A percentile compares a stretch with the other conserved stretches of the same genome.
Conservation (phyloP, 1,284 basidiomycete genomes). For the Cutaneotrichosporon cavernicola region DNA sequence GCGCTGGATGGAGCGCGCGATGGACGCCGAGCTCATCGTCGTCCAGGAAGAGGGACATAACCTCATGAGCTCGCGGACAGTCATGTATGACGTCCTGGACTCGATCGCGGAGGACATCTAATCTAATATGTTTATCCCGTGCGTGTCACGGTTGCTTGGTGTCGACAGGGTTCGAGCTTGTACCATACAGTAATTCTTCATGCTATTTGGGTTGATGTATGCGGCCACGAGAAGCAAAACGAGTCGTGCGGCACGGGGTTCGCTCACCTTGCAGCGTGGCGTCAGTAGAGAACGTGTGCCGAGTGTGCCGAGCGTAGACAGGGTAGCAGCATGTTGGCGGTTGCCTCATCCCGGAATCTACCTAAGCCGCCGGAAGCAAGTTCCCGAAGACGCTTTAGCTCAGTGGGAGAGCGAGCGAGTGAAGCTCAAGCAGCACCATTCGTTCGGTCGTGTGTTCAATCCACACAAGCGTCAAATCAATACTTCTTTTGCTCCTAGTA, state of each 20-base stretch:
- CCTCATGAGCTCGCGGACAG: constrained; percentile 82
- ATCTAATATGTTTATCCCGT: constrained; percentile 1
- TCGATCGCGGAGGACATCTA: constrained; percentile 50
- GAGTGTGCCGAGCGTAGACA: no score
- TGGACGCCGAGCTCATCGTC: constrained; percentile 76
- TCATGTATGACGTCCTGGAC: constrained; percentile 86
- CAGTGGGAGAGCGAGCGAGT: constrained; percentile 12
- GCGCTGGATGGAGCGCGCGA: constrained; percentile 82
- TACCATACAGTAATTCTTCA: constrained; percentile 1
- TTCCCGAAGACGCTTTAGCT: constrained; percentile 8
- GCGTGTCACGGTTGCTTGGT: not conserved
- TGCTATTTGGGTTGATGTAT: constrained; percentile 2
- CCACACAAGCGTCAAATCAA: constrained; percentile 6
- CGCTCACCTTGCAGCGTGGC: not conserved
- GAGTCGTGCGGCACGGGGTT: not conserved
- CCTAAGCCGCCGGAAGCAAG: not conserved
- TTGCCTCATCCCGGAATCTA: not conserved
- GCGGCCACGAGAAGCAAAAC: not conserved
- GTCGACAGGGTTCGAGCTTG: not conserved
- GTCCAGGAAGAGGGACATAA: constrained; percentile 86
- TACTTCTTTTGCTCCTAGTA: not conserved
- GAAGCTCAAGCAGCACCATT: constrained; percentile 2
- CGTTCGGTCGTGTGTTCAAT: constrained; percentile 11
- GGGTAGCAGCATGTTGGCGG: not conserved
- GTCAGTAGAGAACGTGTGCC: not conserved